Evolutionary conservation across 1,284 basidiomycete species (phyloP), one percentile per base, ranked within the genome.

Genomic region (Megacollybia platyphylla): DNA sequence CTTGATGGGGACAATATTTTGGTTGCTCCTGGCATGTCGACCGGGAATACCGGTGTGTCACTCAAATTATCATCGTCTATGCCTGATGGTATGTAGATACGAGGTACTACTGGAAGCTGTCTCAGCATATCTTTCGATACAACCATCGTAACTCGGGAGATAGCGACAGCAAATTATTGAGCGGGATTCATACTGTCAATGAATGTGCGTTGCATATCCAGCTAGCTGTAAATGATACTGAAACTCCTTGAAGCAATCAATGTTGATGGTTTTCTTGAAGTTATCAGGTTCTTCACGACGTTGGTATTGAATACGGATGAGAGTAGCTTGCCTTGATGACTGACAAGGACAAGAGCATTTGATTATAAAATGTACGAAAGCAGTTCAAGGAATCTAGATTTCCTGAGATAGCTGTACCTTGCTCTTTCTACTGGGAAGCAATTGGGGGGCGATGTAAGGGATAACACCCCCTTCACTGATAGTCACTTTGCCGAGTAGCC

Each of bases 381-480:
- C 15, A 34, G 3, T 34, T 24, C 4, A 5, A 24, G 20, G 20
- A 24, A 1, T 24, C 20, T 34, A 2, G 6, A 15, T 6, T 34
- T 34, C 31, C 7, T 34, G 31, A 11, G 31, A 34, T 11, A 34
- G 11, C 31, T 34, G 11, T 11, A 4, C 10, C 31, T 34, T 15
- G 3, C 6, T 34, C 31, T 34, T 34, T 34, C 31, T 11, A 6
- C 6, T 11, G 15, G 67, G 67, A 18, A 69, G 51, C 11, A 69
- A 60, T 47, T 58, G 53, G 5, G 57, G 52, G 26, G 57, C 51
- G 52, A 69, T 68, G 39, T 55, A 61, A 48, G 87, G 87, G 40
- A 91, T 76, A 51, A 90, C 88, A 73, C 87, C 87, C 66, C 87
- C 87, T 58, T 92, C 86, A n/a, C 84, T 87, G 69, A 91, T 90